phyloP scores from a whole-genome alignment of 202 grass and related monocot genomes.

The Setaria italica region DNA sequence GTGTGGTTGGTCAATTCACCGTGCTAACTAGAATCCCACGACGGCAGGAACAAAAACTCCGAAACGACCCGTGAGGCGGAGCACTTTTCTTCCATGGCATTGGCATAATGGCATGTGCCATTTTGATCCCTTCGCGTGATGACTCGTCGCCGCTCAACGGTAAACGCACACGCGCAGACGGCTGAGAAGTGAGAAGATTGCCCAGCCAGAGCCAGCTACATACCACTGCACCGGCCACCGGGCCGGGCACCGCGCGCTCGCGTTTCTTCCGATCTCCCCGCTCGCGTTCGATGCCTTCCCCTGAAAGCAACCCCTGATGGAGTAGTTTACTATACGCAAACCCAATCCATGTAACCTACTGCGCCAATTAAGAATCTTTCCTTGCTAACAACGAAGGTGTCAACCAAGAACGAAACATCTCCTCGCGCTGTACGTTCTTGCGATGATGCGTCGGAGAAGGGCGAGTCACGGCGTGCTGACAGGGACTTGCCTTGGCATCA shows the following conservation, averaged over 20 bases:
- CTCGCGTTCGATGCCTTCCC: neutral
- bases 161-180: too few relatives aligned
- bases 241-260: neutral
- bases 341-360: neutral
- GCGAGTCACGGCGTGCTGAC: constrained; percentile 25
- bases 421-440: neutral
- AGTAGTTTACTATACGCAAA: neutral
- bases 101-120: neutral
- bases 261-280: neutral
- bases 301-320: neutral
- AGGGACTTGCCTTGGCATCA: constrained; percentile 31
- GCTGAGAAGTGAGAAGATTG: too few relatives aligned
- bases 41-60: too few relatives aligned
- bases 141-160: neutral
- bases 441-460: neutral
- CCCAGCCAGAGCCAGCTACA: too few relatives aligned
- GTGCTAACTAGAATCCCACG: too few relatives aligned
- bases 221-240: too few relatives aligned
- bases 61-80: neutral
- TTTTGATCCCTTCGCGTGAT: neutral
- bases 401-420: neutral
- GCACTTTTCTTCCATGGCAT: neutral
- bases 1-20: too few relatives aligned
- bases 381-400: neutral
- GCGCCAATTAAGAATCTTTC: neutral